Conservation (phyloP, 169 alveolate genomes). For the Amoebophrya sp. region DNA sequence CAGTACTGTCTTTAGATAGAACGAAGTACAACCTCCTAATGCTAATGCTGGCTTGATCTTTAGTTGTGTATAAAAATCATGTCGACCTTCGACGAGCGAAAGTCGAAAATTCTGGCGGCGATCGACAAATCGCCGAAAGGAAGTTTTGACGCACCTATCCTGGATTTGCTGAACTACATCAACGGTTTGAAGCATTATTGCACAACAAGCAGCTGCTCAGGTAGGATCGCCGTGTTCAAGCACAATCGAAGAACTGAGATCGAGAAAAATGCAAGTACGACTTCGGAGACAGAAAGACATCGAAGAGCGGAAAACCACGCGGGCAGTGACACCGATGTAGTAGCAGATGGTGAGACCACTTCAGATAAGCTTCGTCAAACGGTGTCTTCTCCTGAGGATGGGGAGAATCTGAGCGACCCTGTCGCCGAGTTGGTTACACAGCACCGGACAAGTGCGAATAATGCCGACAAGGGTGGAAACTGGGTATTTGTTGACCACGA, state of each 20-base stretch:
- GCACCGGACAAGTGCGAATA: background rate
- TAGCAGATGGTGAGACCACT: background rate
- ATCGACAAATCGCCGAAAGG: conserved; percentile 13
- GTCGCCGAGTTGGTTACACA: background rate
- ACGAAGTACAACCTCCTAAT: no score
- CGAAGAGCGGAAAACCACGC: no score
- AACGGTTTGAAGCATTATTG: background rate
- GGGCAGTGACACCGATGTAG: no score
- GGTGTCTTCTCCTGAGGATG: background rate
- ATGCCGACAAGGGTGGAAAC: background rate
- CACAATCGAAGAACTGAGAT: background rate
- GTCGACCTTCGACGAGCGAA: background rate
- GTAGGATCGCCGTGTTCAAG: background rate
- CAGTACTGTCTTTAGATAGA: no score
- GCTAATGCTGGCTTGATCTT: no score
- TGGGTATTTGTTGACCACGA: background rate
- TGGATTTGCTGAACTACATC: background rate
- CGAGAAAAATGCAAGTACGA: background rate
- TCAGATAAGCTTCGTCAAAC: background rate
- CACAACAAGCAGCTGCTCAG: background rate
- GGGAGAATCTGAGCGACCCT: background rate
- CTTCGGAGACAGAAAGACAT: no score
- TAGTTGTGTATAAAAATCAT: no score
- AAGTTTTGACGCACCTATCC: background rate
- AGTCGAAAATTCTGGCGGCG: background rate